These are phyloP conservation scores for Prinsepia uniflora DNA, from an alignment of 306 rosid genomes.

Conservation along the genomic window DNA sequence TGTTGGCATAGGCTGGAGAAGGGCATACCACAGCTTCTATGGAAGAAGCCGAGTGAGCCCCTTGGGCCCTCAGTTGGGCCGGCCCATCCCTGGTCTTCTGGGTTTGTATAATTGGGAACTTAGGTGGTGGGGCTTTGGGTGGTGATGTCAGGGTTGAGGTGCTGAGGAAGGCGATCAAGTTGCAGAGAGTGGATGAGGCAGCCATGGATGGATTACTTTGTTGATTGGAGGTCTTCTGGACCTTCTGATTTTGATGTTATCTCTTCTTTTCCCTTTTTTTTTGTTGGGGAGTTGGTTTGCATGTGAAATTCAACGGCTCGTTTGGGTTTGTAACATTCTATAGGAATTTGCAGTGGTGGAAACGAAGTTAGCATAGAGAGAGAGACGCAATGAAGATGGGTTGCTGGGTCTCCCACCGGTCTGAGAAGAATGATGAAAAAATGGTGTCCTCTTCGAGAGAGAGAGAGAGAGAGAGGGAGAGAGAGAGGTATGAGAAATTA, in stretches of 20 bases:
- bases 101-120: constrained; percentile 29
- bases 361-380: too few species aligned
- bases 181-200: constrained; percentile 53
- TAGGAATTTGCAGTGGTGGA: too few species aligned
- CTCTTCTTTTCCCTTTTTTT: neutral
- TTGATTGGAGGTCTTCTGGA: neutral
- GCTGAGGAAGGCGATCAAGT: constrained; percentile 56
- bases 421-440: too few species aligned
- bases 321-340: too few species aligned
- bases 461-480: too few species aligned
- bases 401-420: too few species aligned
- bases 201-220: constrained; percentile 50
- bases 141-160: constrained; percentile 49
- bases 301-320: neutral
- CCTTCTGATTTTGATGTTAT: constrained; percentile 7
- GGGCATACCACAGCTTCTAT: constrained; percentile 58
- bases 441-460: too few species aligned
- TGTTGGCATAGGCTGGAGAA: constrained; percentile 42
- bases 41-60: constrained; percentile 9
- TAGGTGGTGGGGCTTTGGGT: constrained; percentile 33
- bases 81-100: constrained; percentile 23
- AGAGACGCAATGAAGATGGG: too few species aligned
- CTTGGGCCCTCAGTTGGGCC: constrained; percentile 25
- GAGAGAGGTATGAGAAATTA: too few species aligned
- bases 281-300: neutral